phyloP scores from a whole-genome alignment of 1,284 basidiomycete species.

The Sanghuangporus weigelae region DNA sequence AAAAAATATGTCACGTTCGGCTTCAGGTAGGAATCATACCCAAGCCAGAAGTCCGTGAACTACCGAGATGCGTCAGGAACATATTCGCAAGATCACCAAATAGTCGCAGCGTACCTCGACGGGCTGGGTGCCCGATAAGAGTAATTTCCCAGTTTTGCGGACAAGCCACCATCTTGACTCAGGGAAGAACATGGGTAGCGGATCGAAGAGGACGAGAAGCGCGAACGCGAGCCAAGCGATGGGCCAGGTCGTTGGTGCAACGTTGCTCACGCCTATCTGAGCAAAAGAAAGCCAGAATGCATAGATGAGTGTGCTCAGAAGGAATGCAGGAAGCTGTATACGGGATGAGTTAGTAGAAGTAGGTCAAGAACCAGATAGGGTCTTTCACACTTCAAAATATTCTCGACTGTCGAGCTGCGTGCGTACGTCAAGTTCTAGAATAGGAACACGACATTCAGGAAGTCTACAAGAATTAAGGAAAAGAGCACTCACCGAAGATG shows the following conservation, averaged over 20 bases:
- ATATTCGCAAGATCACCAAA: conserved; percentile 1
- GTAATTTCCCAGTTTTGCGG: conserved; percentile 52
- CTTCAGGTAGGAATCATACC: conserved; percentile 39
- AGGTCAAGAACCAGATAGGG: neutral
- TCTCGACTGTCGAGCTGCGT: conserved; percentile 75
- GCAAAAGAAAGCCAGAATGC: conserved; percentile 85
- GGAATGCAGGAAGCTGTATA: conserved; percentile 68
- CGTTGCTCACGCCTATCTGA: conserved; percentile 44
- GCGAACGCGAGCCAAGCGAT: conserved; percentile 77
- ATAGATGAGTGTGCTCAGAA: conserved; percentile 73
- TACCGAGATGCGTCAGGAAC: conserved; percentile 23
- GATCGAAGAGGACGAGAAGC: conserved; percentile 64
- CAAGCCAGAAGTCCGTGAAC: conserved; percentile 82
- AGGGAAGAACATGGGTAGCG: conserved; percentile 64
- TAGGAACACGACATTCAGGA: neutral
- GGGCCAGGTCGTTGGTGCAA: conserved; percentile 68
- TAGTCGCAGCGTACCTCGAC: conserved; percentile 59
- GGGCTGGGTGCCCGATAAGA: conserved; percentile 63
- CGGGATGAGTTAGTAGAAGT: neutral
- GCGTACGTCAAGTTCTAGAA: conserved; percentile 68
- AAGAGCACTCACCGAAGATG: conserved; percentile 65
- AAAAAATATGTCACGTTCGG: conserved; percentile 8
- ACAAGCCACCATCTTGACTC: conserved; percentile 79
- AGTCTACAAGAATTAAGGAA: neutral
- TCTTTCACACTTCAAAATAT: conserved; percentile 66